These are phyloP conservation scores for Calendula officinalis DNA, from an alignment of 129 eudicot species.

Conservation along the genomic window DNA sequence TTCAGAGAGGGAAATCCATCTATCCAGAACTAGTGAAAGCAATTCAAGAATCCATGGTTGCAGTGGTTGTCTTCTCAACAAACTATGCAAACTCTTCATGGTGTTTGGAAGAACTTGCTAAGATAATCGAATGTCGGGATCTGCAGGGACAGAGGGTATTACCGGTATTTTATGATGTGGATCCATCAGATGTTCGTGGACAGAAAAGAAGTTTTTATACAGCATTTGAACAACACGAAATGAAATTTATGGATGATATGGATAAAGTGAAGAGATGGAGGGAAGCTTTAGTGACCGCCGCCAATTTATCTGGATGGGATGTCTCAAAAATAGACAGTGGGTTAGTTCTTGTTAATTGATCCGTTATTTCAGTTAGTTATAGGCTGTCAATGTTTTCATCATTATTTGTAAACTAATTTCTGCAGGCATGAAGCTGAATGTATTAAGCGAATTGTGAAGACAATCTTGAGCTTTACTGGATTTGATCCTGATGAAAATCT, in stretches of 20 bases:
- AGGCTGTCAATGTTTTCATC: background rate
- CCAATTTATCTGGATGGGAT: background rate
- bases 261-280: background rate
- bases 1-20: too few relatives aligned
- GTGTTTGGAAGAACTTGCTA: too few relatives aligned
- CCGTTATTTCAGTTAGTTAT: background rate
- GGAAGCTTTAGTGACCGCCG: background rate
- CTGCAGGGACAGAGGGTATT: too few relatives aligned
- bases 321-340: background rate
- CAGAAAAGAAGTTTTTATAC: background rate
- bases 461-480: background rate
- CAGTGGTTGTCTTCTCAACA: too few relatives aligned
- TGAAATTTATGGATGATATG: background rate
- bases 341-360: background rate
- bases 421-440: conserved; percentile 1
- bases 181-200: too few relatives aligned
- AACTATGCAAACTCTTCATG: too few relatives aligned
- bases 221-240: background rate
- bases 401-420: background rate
- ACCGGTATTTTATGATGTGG: too few relatives aligned
- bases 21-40: too few relatives aligned
- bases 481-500: background rate
- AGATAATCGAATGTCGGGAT: too few relatives aligned
- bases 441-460: background rate
- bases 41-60: too few relatives aligned